Conservation (phyloP, 805 yeast genomes). For the Saccharomycopsis selenospora region DNA sequence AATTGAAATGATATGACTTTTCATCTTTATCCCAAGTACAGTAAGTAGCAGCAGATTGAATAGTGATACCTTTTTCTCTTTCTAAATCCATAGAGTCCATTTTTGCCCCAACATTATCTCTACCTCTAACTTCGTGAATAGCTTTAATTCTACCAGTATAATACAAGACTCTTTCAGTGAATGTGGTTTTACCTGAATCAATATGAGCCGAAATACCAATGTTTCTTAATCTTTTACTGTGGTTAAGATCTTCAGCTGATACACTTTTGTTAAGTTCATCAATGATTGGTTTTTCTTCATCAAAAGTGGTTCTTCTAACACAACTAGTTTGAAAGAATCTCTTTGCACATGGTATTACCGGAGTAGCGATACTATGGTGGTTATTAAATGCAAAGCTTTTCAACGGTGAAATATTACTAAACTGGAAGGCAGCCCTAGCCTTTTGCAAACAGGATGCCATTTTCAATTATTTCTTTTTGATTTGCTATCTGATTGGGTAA, state of each 20-base stretch:
- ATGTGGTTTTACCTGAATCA: slow-evolving; percentile 96
- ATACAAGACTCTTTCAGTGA: slow-evolving; percentile 92
- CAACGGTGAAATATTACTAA: neutral
- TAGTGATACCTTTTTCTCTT: slow-evolving; percentile 97
- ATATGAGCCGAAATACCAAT: slow-evolving; percentile 98
- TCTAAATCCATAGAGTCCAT: slow-evolving; percentile 99
- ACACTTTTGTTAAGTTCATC: slow-evolving; percentile 48
- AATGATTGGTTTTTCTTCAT: slow-evolving; percentile 64
- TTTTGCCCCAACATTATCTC: slow-evolving; percentile 97
- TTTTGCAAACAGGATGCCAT: neutral
- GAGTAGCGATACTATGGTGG: neutral
- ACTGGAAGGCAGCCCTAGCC: neutral
- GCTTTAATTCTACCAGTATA: slow-evolving; percentile 97
- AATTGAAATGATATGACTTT: slow-evolving; percentile 73
- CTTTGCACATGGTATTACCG: neutral
- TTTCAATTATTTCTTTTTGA: neutral
- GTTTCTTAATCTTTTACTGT: slow-evolving; percentile 66
- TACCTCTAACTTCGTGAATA: slow-evolving; percentile 93
- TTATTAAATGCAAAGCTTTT: neutral
- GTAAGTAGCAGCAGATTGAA: slow-evolving; percentile 97
- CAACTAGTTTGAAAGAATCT: slow-evolving; percentile 32
- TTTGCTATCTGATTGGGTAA: too few species aligned
- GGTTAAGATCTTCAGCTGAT: slow-evolving; percentile 43
- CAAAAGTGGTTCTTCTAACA: slow-evolving; percentile 39
- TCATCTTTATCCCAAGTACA: slow-evolving; percentile 87